Conservation (phyloP, 129 eudicot genomes). For the Chrysanthemum lavandulifolium region DNA sequence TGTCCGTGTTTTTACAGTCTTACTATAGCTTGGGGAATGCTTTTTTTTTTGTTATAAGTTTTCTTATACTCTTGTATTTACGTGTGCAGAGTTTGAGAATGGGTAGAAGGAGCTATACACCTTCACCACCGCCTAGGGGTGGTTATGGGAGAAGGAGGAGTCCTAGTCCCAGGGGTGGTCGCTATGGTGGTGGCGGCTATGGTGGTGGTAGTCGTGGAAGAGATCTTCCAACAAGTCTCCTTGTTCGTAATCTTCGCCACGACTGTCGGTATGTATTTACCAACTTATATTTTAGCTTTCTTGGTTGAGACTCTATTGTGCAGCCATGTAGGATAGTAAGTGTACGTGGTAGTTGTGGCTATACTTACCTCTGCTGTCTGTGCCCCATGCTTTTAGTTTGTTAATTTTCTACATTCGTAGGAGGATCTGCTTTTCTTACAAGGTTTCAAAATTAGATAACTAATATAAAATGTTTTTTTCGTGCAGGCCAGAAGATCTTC, state of each 20-base stretch:
- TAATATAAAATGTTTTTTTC: neutral
- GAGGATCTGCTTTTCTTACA: no score
- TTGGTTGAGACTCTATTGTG: neutral
- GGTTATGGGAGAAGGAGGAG: constrained; percentile 89
- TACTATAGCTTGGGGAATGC: neutral
- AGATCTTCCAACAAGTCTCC: constrained; percentile 79
- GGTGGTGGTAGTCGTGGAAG: constrained; percentile 59
- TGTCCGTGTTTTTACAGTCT: neutral
- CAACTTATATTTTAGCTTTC: neutral
- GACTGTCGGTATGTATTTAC: constrained; percentile 61
- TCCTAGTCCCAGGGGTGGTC: constrained; percentile 86
- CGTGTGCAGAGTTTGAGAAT: constrained; percentile 30
- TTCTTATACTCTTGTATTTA: neutral
- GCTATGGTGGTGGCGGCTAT: constrained; percentile 42
- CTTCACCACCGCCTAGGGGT: constrained; percentile 90
- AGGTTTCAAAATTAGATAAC: neutral
- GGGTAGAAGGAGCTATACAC: constrained; percentile 86
- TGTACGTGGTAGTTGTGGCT: neutral
- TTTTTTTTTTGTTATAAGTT: neutral
- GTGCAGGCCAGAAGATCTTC: constrained; percentile 82
- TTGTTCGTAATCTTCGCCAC: constrained; percentile 91
- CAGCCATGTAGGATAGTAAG: neutral
- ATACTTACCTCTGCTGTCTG: neutral
- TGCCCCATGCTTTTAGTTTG: no score
- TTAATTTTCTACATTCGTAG: no score